These are phyloP conservation scores for Hirsutella thompsonii DNA, from an alignment of 2,329 filamentous ascomycete species.

Conservation along the genomic window DNA sequence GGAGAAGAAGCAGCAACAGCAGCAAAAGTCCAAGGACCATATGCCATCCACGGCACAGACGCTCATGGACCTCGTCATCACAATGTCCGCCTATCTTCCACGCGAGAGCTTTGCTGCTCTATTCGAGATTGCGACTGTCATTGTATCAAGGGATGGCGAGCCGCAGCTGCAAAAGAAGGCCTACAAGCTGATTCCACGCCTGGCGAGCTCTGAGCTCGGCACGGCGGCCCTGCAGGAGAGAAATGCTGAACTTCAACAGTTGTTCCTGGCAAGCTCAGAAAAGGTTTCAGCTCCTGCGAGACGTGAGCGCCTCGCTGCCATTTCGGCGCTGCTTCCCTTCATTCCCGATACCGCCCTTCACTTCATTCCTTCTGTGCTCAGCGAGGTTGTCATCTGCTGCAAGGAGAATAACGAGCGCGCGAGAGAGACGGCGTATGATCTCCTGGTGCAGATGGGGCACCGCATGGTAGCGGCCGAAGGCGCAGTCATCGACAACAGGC, in stretches of 20 bases:
- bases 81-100: constrained; percentile 87
- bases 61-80: constrained; percentile 91
- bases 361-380: constrained; percentile 84
- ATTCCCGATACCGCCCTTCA: constrained; percentile 69
- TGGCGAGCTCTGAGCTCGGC: constrained; percentile 70
- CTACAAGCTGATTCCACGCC: constrained; percentile 90
- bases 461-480: constrained; percentile 57
- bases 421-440: constrained; percentile 75
- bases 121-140: constrained; percentile 74
- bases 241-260: constrained; percentile 64
- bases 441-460: constrained; percentile 79
- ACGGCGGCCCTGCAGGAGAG: constrained; percentile 64
- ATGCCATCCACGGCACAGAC: constrained; percentile 92
- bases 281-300: constrained; percentile 79
- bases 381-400: constrained; percentile 89
- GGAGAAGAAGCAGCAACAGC: constrained; percentile 50
- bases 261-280: constrained; percentile 67
- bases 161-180: constrained; percentile 97
- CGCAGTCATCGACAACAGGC: constrained; percentile 68
- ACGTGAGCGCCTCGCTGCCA: constrained; percentile 73
- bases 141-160: constrained; percentile 71
- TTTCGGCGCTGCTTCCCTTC: constrained; percentile 67
- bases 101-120: constrained; percentile 72
- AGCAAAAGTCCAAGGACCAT: constrained; percentile 47
- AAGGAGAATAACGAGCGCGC: constrained; percentile 98